A percentile compares a stretch with the other conserved stretches of the same genome.
phyloP scores from a whole-genome alignment of 1,284 basidiomycete genomes.

The Jaminaea rosea region DNA sequence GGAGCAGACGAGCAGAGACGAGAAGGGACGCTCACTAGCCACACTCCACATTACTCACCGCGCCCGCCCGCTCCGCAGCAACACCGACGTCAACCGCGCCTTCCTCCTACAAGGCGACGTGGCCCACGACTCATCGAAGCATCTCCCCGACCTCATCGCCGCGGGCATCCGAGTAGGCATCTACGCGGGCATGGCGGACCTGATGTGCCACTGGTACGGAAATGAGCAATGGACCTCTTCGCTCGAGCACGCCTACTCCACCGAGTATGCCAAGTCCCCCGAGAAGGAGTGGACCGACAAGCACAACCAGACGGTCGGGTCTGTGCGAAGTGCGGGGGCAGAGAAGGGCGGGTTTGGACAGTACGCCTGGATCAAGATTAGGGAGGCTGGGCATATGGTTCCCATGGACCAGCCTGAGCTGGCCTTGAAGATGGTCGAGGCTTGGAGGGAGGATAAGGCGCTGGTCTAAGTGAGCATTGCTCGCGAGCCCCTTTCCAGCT shows the following conservation, averaged over 20 bases:
- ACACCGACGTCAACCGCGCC: constrained; percentile 56
- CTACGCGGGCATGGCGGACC: constrained; percentile 77
- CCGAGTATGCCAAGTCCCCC: constrained; percentile 32
- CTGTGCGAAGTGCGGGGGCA: constrained; percentile 30
- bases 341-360: constrained; percentile 40
- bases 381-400: constrained; percentile 42
- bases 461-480: constrained; percentile 25
- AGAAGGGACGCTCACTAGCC: not conserved
- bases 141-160: constrained; percentile 67
- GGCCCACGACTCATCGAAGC: constrained; percentile 61
- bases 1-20: not conserved
- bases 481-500: no score
- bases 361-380: constrained; percentile 27
- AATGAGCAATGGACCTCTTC: constrained; percentile 38
- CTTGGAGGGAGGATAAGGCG: constrained; percentile 54
- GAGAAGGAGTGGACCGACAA: constrained; percentile 19
- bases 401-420: constrained; percentile 73
- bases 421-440: constrained; percentile 56
- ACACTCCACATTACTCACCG: constrained; percentile 1
- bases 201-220: constrained; percentile 47
- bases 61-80: no score
- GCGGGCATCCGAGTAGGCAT: constrained; percentile 67
- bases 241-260: constrained; percentile 29
- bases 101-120: constrained; percentile 69
- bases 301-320: constrained; percentile 26